phyloP scores from a whole-genome alignment of 2,329 filamentous ascomycete genomes.

The Trichoderma brevicompactum region DNA sequence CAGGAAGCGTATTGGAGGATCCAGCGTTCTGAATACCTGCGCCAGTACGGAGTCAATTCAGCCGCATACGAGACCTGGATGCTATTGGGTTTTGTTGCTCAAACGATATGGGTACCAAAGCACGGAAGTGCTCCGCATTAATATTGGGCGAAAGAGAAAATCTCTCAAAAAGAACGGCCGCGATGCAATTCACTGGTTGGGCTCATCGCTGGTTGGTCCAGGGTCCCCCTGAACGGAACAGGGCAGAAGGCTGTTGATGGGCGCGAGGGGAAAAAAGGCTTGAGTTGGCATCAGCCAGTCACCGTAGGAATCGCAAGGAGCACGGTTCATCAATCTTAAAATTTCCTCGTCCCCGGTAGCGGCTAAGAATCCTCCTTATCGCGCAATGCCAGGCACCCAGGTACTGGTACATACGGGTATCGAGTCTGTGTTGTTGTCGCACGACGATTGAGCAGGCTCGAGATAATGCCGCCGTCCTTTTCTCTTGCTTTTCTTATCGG shows the following conservation, averaged over 20 bases:
- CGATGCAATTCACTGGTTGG: constrained; percentile 1
- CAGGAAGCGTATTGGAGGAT: not conserved
- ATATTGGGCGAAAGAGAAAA: constrained; percentile 13
- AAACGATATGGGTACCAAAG: not conserved
- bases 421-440: constrained; percentile 19
- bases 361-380: constrained; percentile 24
- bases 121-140: not conserved
- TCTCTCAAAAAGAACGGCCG: constrained; percentile 2
- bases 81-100: not conserved
- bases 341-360: constrained; percentile 15
- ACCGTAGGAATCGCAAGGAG: constrained; percentile 5
- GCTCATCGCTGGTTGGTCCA: not conserved
- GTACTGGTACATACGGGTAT: constrained; percentile 5
- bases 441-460: constrained; percentile 19
- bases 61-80: constrained; percentile 16
- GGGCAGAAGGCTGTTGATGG: constrained; percentile 4
- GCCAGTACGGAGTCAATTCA: constrained; percentile 2
- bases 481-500: not conserved
- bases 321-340: constrained; percentile 19
- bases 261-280: not conserved
- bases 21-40: not conserved
- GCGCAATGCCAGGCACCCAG: constrained; percentile 8
- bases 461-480: constrained; percentile 5
- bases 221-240: constrained; percentile 9
- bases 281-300: not conserved